A percentile compares a stretch with the other conserved stretches of the same genome.
phyloP scores from a whole-genome alignment of 345 rosid genomes.

The Eucalyptus pauciflora region DNA sequence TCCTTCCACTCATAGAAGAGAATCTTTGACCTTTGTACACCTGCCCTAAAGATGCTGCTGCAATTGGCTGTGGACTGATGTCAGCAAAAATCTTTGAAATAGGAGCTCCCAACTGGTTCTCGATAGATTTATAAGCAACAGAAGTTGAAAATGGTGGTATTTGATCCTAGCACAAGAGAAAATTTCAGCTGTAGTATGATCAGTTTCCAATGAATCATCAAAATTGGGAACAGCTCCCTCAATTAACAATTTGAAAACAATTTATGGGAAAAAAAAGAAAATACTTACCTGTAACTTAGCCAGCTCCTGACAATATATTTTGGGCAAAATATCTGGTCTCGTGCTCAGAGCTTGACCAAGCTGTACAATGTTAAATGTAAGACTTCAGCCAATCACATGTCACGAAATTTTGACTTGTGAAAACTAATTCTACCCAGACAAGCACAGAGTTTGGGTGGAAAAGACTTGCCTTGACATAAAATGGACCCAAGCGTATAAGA shows the following conservation, averaged over 20 bases:
- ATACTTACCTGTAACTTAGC: constrained; percentile 69
- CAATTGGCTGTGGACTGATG: constrained; percentile 80
- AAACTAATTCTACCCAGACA: not conserved
- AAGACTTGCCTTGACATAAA: constrained; percentile 74
- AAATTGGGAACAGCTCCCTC: not conserved
- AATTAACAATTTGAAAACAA: not conserved
- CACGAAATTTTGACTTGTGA: not conserved
- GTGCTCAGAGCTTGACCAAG: constrained; percentile 98
- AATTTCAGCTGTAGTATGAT: not conserved
- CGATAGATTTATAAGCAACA: constrained; percentile 72
- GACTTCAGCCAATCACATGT: not conserved
- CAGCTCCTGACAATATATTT: constrained; percentile 87
- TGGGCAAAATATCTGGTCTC: constrained; percentile 82
- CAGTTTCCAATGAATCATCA: not conserved
- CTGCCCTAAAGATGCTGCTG: constrained; percentile 97
- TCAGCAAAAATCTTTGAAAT: constrained; percentile 68
- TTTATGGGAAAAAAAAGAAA: not conserved
- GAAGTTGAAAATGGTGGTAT: constrained; percentile 83
- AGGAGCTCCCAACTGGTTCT: constrained; percentile 67
- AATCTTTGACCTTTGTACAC: constrained; percentile 78
- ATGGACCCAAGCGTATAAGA: constrained; percentile 83
- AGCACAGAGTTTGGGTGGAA: not conserved
- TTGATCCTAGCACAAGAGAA: constrained; percentile 57
- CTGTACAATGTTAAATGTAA: constrained; percentile 21
- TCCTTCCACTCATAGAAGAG: not conserved